These are phyloP conservation scores for Asterochloris erici DNA, from an alignment of 139 green algal species.

Conservation along the genomic window DNA sequence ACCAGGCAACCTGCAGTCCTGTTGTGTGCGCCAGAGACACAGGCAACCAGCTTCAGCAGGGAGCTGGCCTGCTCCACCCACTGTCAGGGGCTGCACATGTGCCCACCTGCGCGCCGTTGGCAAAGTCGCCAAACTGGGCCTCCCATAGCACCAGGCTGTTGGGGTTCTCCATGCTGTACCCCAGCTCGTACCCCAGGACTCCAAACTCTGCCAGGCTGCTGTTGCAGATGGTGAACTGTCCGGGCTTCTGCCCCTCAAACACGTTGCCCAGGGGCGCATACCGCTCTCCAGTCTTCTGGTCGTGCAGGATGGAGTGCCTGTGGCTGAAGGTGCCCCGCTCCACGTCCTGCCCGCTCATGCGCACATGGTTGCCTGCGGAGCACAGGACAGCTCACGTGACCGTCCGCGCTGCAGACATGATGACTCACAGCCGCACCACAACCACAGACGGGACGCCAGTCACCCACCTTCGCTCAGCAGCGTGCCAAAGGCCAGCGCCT, in stretches of 20 bases:
- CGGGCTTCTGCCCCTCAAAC: constrained; percentile 63
- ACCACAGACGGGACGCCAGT: background rate
- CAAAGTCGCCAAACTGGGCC: constrained; percentile 98
- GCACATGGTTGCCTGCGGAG: constrained; percentile 87
- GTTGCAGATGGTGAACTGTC: constrained; percentile 70
- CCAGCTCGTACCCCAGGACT: constrained; percentile 97
- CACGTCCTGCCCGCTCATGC: constrained; percentile 95
- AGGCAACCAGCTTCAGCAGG: background rate
- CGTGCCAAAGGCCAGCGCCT: constrained; percentile 95
- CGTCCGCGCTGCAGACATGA: background rate
- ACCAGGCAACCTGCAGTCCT: too few relatives aligned
- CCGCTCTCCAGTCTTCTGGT: constrained; percentile 59
- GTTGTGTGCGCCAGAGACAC: too few relatives aligned
- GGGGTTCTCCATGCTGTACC: constrained; percentile 96
- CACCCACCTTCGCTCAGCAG: constrained; percentile 78
- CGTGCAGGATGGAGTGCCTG: constrained; percentile 86
- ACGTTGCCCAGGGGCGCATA: constrained; percentile 85
- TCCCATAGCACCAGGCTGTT: constrained; percentile 97
- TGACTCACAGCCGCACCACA: background rate
- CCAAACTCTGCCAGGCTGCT: constrained; percentile 90
- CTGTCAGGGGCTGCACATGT: constrained; percentile 16
- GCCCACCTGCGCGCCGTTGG: constrained; percentile 85
- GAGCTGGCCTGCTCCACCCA: constrained; percentile 16
- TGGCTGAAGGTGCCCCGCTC: constrained; percentile 97
- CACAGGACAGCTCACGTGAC: background rate